These are phyloP conservation scores for Auricularia heimuer DNA, from an alignment of 768 basidiomycete species.

Conservation along the genomic window DNA sequence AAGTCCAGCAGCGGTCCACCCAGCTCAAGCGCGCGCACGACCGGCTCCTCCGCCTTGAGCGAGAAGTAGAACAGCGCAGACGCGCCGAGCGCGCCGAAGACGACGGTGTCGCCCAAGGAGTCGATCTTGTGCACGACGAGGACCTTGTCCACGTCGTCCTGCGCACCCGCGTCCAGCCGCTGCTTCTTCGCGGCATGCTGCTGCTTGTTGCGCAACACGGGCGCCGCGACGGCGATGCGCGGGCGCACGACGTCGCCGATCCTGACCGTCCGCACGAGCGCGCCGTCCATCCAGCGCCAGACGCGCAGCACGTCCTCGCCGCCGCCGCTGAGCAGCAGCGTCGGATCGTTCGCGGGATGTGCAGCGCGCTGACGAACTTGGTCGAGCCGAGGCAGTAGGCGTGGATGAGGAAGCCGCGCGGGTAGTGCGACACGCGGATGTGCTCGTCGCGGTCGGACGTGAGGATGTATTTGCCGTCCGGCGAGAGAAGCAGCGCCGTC, in stretches of 20 bases:
- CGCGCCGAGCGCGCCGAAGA: slow-evolving; percentile 32
- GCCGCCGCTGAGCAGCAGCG: slow-evolving; percentile 70
- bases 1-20: slow-evolving; percentile 54
- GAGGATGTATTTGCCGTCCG: slow-evolving; percentile 63
- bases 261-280: slow-evolving; percentile 38
- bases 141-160: slow-evolving; percentile 19
- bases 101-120: slow-evolving; percentile 25
- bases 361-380: slow-evolving; percentile 78
- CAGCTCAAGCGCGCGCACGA: slow-evolving; percentile 38
- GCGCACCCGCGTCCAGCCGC: slow-evolving; percentile 15
- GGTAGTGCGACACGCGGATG: slow-evolving; percentile 84
- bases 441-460: slow-evolving; percentile 95
- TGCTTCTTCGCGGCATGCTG: slow-evolving; percentile 10
- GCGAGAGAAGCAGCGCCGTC: slow-evolving; percentile 58
- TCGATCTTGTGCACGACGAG: slow-evolving; percentile 52
- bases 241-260: slow-evolving; percentile 32
- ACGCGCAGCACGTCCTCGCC: slow-evolving; percentile 69
- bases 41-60: slow-evolving; percentile 6
- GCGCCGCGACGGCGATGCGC: slow-evolving; percentile 28
- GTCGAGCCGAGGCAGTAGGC: slow-evolving; percentile 65
- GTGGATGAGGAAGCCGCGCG: slow-evolving; percentile 77
- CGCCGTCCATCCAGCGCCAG: slow-evolving; percentile 73
- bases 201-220: slow-evolving; percentile 9
- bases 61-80: slow-evolving; percentile 53
- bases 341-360: slow-evolving; percentile 40